Base-by-base conservation (phyloP, 2,329 filamentous ascomycete species). In the Myriosclerotinia curreyana region DNA sequence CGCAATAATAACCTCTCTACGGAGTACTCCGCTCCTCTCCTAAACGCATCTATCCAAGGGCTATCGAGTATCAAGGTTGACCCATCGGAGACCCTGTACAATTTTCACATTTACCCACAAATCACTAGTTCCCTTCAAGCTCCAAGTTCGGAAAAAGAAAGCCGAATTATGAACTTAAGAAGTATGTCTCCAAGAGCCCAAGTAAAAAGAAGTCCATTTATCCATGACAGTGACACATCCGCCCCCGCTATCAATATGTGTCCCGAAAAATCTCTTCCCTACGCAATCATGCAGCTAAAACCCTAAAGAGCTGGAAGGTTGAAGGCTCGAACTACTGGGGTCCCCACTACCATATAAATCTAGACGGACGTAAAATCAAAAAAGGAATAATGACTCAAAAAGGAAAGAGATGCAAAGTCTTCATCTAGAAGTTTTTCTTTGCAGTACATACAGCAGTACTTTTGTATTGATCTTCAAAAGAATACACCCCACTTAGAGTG, bases 281-380 rank as follows among this genome's bases (percentile, higher is more conserved):
- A 40, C 38, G 53, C 38, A 38, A 55, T 55, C 28, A 48, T 48
- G 54, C 54, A 56, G 54, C 40, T 56, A 22, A n/a, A 46, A 31
- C 40, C 12, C 28, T 56, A 44, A 17, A 17, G 20, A 20, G 42
- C 8, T 44, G 15, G 7, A 46, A 36, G 22, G 28, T 58, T 36
- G 42, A 15, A 34, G 12, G 15, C 42, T 46, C 54, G 42, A 48
- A 46, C 54, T 22, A 44, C 38, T 42, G 54, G 54, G 20, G 38
- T 42, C 25, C 38, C 53, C 15, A 55, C 15, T 28, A 20, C 38
- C 38, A 31, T 31, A 17, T 20, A 44, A 22, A n/a, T 44, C 14
- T 14, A 22, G 28, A n/a, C 42, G 8, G 28, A n/a, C 42, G 8
- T 36, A 20, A 48, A 8, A 31, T 28, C 52, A 42, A 25, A 58